Conservation (phyloP, 2,329 filamentous ascomycete genomes). For the Sphaerulina musiva region DNA sequence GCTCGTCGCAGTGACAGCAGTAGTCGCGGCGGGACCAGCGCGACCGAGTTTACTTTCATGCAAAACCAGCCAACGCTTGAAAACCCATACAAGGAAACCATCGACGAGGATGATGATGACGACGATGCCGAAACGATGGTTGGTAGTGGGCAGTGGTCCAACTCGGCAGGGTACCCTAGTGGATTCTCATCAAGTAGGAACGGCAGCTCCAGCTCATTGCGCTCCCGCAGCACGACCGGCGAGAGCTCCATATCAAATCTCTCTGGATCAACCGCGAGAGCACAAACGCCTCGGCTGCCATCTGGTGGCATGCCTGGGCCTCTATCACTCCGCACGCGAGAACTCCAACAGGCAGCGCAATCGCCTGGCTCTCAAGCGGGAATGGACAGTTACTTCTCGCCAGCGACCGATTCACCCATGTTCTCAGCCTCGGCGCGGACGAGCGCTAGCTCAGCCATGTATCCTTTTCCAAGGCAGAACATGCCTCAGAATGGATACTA, state of each 20-base stretch:
- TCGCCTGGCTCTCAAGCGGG: constrained; percentile 58
- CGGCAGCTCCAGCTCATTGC: constrained; percentile 22
- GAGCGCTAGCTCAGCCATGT: constrained; percentile 64
- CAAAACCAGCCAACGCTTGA: constrained; percentile 60
- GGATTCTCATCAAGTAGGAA: constrained; percentile 20
- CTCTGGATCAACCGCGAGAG: constrained; percentile 36
- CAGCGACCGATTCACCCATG: constrained; percentile 69
- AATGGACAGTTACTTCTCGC: constrained; percentile 88
- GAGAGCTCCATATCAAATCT: constrained; percentile 13
- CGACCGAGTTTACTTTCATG: constrained; percentile 76
- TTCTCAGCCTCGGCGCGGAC: constrained; percentile 60
- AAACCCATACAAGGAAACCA: constrained; percentile 71
- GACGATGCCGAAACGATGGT: constrained; percentile 41
- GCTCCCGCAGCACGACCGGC: constrained; percentile 22
- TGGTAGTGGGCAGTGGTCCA: constrained; percentile 33
- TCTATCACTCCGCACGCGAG: constrained; percentile 65
- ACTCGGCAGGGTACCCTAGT: constrained; percentile 8
- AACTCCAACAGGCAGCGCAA: constrained; percentile 41
- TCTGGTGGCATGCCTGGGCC: constrained; percentile 46
- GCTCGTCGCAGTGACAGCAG: constrained; percentile 41
- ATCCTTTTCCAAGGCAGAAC: constrained; percentile 69
- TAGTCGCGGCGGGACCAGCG: constrained; percentile 41
- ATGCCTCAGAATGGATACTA: constrained; percentile 59
- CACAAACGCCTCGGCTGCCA: constrained; percentile 66
- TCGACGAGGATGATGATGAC: constrained; percentile 51